These are phyloP conservation scores for Diplodia intermedia DNA, from an alignment of 2,329 filamentous ascomycete species.

Conservation along the genomic window DNA sequence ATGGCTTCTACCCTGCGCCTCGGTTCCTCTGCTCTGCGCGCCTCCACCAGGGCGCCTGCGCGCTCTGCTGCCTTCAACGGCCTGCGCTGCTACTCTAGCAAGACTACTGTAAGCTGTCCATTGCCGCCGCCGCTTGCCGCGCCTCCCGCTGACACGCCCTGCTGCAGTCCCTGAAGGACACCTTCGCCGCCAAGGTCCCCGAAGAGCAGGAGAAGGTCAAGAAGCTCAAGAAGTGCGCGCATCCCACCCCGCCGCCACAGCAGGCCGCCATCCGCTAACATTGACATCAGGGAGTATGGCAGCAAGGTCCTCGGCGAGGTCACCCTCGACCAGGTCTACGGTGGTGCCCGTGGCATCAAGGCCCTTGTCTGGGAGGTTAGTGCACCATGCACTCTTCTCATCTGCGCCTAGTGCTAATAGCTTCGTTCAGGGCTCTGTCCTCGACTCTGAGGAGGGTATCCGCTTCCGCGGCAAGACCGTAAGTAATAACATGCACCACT, in stretches of 20 bases:
- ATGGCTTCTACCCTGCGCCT: constrained; percentile 88
- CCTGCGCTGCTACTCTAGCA: constrained; percentile 89
- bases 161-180: constrained; percentile 90
- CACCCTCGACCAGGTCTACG: constrained; percentile 98
- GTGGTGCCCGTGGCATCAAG: constrained; percentile 99
- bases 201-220: constrained; percentile 99
- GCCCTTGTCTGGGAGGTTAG: constrained; percentile 91
- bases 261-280: constrained; percentile 39
- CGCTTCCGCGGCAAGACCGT: constrained; percentile 97
- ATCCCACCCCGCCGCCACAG: constrained; percentile 26
- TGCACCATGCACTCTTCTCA: constrained; percentile 16
- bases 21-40: constrained; percentile 80
- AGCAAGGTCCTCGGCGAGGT: constrained; percentile 96
- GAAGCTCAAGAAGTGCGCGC: constrained; percentile 88
- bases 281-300: constrained; percentile 77
- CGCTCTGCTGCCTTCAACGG: constrained; percentile 79
- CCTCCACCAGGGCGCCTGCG: constrained; percentile 71
- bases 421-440: constrained; percentile 74
- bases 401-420: constrained; percentile 26
- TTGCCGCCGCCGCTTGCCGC: constrained; percentile 35
- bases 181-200: constrained; percentile 93
- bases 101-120: constrained; percentile 73
- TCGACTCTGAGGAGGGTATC: constrained; percentile 98
- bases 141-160: constrained; percentile 25
- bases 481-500: constrained; percentile 40